phyloP scores from a whole-genome alignment of 352 stramenopile species.

The Phytopythium boreale region DNA sequence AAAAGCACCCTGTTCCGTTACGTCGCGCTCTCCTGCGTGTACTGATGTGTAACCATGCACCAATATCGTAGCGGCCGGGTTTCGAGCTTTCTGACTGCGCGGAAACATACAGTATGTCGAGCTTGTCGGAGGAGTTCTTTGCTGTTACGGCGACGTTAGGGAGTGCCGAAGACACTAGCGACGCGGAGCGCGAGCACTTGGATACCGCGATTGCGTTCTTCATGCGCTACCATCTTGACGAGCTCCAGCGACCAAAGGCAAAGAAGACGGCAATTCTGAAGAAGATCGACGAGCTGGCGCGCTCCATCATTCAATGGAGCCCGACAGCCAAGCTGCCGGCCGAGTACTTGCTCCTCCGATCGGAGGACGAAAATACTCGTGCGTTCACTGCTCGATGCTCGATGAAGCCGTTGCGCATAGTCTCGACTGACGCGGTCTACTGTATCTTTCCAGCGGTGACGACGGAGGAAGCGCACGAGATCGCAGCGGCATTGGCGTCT shows the following conservation, averaged over 20 bases:
- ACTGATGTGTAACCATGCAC: background rate
- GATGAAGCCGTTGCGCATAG: background rate
- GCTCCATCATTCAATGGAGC: conserved; percentile 54
- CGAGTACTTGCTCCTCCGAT: conserved; percentile 72
- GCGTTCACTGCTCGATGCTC: conserved; percentile 14
- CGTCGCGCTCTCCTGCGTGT: background rate
- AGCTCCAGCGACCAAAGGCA: conserved; percentile 36
- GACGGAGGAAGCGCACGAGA: conserved; percentile 19
- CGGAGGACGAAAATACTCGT: conserved; percentile 72
- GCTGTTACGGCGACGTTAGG: conserved; percentile 22
- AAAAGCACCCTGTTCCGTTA: background rate
- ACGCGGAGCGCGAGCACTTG: conserved; percentile 22
- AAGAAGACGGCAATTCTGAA: conserved; percentile 37
- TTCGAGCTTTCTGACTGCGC: conserved; percentile 58
- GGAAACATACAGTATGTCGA: conserved; percentile 23
- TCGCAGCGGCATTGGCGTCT: conserved; percentile 22
- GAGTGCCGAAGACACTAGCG: conserved; percentile 13
- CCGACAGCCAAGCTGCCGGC: conserved; percentile 48
- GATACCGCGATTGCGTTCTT: conserved; percentile 65
- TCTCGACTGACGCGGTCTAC: background rate
- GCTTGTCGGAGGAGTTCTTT: conserved; percentile 52
- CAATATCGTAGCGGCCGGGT: conserved; percentile 32
- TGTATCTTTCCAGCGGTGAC: conserved; percentile 27
- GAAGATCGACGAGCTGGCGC: conserved; percentile 44
- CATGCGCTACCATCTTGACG: conserved; percentile 60